Percentiles rank a stretch among this genome's conserved stretches.
Evolutionary conservation across 805 yeast species (phyloP).

Genomic region (Dipodascus albidus): DNA sequence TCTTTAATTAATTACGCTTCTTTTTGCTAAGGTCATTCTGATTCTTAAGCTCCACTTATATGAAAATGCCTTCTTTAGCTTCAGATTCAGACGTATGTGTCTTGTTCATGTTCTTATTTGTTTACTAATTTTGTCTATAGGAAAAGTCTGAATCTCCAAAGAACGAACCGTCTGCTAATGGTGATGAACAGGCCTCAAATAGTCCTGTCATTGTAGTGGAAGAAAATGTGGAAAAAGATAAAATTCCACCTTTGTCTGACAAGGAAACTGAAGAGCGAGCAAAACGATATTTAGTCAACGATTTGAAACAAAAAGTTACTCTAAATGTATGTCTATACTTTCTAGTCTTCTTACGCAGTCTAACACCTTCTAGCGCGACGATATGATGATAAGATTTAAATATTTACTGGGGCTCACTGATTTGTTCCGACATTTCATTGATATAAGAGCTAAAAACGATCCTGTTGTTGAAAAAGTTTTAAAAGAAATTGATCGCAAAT

Average conservation of each 20-base stretch:
- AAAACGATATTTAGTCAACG: neutral
- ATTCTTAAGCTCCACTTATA: neutral
- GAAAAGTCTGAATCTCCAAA: constrained; percentile 1
- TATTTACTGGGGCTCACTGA: constrained; percentile 73
- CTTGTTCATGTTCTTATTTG: neutral
- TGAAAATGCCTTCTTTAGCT: neutral
- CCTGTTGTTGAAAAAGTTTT: constrained; percentile 36
- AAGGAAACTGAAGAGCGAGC: constrained; percentile 3
- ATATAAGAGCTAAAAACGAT: constrained; percentile 66
- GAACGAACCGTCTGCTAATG: neutral
- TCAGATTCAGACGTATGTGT: constrained; percentile 1
- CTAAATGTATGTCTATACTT: constrained; percentile 2
- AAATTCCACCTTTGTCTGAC: neutral
- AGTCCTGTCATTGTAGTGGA: no score
- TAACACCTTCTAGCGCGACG: constrained; percentile 21
- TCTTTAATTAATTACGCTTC: neutral
- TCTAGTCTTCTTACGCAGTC: neutral
- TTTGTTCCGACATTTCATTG: constrained; percentile 76
- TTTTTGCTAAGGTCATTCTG: no score
- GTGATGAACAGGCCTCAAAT: neutral
- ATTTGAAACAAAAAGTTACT: neutral
- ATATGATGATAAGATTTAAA: constrained; percentile 65
- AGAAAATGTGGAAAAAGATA: neutral
- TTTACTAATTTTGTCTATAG: neutral
- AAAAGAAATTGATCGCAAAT: constrained; percentile 20